Evolutionary conservation across 2,329 filamentous ascomycete genomes (phyloP).

Genomic region (Cladosporium oxysporum): DNA sequence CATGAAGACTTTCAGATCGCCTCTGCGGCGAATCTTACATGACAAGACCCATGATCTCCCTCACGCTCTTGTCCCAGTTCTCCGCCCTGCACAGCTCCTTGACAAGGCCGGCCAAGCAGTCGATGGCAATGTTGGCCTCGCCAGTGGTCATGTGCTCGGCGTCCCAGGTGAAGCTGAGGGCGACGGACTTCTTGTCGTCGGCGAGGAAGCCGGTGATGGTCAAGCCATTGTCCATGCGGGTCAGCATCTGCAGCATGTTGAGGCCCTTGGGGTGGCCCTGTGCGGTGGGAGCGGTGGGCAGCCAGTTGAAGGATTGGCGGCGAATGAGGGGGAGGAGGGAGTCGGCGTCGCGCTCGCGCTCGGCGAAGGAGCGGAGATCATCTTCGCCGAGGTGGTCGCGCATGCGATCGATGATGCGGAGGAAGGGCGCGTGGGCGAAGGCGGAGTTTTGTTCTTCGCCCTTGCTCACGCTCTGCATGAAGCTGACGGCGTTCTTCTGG

Average conservation of each 20-base stretch:
- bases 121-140: slow-evolving; percentile 34
- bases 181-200: slow-evolving; percentile 35
- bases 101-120: slow-evolving; percentile 29
- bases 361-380: slow-evolving; percentile 33
- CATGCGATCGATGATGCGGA: slow-evolving; percentile 34
- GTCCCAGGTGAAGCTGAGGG: slow-evolving; percentile 36
- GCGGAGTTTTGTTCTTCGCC: slow-evolving; percentile 35
- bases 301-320: slow-evolving; percentile 38
- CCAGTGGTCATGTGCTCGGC: slow-evolving; percentile 33
- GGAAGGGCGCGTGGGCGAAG: slow-evolving; percentile 36
- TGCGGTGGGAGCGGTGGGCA: slow-evolving; percentile 34
- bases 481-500: slow-evolving; percentile 29
- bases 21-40: neutral
- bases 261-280: slow-evolving; percentile 32
- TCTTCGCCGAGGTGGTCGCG: slow-evolving; percentile 31
- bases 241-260: slow-evolving; percentile 35
- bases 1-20: neutral
- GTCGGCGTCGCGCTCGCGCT: slow-evolving; percentile 35
- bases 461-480: slow-evolving; percentile 36
- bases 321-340: slow-evolving; percentile 33
- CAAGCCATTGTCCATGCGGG: slow-evolving; percentile 37
- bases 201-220: slow-evolving; percentile 37
- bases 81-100: slow-evolving; percentile 32
- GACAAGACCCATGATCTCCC: slow-evolving; percentile 27
- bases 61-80: slow-evolving; percentile 32